Percentiles rank a stretch among this genome's conserved stretches.
phyloP scores from a whole-genome alignment of 345 rosid species.

The Lepidium aucheri region DNA sequence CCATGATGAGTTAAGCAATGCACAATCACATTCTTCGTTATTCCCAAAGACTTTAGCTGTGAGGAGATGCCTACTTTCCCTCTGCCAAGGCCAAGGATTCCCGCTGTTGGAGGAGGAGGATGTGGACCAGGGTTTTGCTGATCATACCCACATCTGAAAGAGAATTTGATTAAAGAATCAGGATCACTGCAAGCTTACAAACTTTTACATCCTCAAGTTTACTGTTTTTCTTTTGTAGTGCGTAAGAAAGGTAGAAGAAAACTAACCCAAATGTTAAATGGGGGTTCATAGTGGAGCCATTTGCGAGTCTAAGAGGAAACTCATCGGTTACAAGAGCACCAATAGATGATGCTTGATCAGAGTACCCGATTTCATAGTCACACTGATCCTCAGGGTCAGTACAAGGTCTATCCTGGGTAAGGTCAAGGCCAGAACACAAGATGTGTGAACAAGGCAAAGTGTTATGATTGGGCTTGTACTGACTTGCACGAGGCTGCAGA shows the following conservation, averaged over 20 bases:
- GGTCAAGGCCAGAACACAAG: slow-evolving; percentile 41
- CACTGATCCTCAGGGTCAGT: slow-evolving; percentile 55
- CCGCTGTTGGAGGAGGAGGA: slow-evolving; percentile 57
- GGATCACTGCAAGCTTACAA: slow-evolving; percentile 5
- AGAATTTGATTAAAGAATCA: background rate
- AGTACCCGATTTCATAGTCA: slow-evolving; percentile 66
- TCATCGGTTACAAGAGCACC: slow-evolving; percentile 68
- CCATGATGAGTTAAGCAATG: slow-evolving; percentile 74
- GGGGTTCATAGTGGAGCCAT: slow-evolving; percentile 44
- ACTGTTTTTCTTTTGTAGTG: background rate
- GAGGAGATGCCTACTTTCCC: slow-evolving; percentile 63
- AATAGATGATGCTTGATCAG: slow-evolving; percentile 66
- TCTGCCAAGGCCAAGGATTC: slow-evolving; percentile 77
- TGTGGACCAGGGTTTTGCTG: slow-evolving; percentile 39
- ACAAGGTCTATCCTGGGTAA: slow-evolving; percentile 34
- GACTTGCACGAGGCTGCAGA: slow-evolving; percentile 47
- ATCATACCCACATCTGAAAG: slow-evolving; percentile 73
- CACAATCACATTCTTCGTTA: slow-evolving; percentile 54
- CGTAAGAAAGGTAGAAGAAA: background rate
- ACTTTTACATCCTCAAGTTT: background rate
- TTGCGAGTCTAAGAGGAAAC: slow-evolving; percentile 41
- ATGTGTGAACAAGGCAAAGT: slow-evolving; percentile 41
- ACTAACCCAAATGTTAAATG: slow-evolving; percentile 69
- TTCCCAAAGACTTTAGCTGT: slow-evolving; percentile 41
- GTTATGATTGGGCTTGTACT: slow-evolving; percentile 66